Evolutionary conservation across 1,284 basidiomycete species (phyloP).

Genomic region (Chalciporus sp.): DNA sequence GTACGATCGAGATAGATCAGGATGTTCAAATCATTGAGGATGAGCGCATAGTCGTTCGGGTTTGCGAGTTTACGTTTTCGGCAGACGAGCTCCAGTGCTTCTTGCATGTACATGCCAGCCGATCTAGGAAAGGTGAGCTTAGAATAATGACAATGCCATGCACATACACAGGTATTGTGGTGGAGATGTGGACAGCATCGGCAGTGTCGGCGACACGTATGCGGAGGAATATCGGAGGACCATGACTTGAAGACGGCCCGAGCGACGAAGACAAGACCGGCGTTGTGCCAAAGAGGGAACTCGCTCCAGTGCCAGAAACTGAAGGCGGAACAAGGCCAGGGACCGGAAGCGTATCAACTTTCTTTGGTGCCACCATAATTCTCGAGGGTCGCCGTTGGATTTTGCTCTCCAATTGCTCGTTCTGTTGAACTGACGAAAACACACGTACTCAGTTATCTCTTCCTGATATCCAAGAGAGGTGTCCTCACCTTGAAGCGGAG

Average conservation of each 20-base stretch:
- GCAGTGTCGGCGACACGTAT: conserved; percentile 78
- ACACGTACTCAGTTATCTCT: background rate
- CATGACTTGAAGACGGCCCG: conserved; percentile 67
- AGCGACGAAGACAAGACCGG: conserved; percentile 61
- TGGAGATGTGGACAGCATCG: conserved; percentile 81
- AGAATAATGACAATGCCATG: background rate
- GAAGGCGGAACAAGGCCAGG: conserved; percentile 28
- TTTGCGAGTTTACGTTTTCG: conserved; percentile 72
- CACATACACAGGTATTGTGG: conserved; percentile 85
- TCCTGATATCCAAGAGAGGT: conserved; percentile 20
- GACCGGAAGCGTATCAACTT: conserved; percentile 36
- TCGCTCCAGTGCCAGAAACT: conserved; percentile 22
- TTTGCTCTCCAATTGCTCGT: conserved; percentile 73
- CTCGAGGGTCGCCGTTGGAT: conserved; percentile 78
- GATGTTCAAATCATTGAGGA: conserved; percentile 77
- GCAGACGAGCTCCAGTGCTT: conserved; percentile 88
- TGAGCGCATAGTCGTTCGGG: conserved; percentile 82
- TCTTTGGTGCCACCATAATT: conserved; percentile 64
- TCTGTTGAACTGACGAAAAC: conserved; percentile 71
- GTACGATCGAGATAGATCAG: conserved; percentile 94
- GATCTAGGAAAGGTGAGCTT: conserved; percentile 50
- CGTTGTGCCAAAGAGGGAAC: conserved; percentile 45
- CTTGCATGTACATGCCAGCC: conserved; percentile 96
- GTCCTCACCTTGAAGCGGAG: conserved; percentile 79
- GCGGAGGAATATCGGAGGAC: conserved; percentile 79